Evolutionary conservation across 2,329 filamentous ascomycete genomes (phyloP).

Genomic region (Aspergillus clavatus): DNA sequence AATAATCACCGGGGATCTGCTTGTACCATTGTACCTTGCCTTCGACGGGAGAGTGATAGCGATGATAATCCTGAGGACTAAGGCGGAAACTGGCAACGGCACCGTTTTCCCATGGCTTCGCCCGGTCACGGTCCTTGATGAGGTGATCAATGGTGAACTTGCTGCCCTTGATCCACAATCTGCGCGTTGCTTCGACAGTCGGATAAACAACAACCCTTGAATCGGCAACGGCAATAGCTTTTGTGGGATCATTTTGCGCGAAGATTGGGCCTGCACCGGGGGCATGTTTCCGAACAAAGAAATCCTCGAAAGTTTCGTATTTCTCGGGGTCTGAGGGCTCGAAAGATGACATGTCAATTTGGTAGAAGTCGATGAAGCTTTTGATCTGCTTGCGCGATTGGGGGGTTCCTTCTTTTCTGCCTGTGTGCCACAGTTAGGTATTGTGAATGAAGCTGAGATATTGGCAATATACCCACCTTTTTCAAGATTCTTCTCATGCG

Average conservation of each 20-base stretch:
- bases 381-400: constrained; percentile 34
- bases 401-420: constrained; percentile 21
- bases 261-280: constrained; percentile 32
- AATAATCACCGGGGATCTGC: constrained; percentile 42
- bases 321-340: constrained; percentile 32
- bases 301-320: constrained; percentile 37
- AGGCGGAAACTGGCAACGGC: constrained; percentile 41
- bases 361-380: constrained; percentile 21
- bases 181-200: constrained; percentile 29
- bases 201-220: constrained; percentile 36
- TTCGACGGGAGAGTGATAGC: constrained; percentile 42
- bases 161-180: constrained; percentile 43
- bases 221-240: constrained; percentile 34
- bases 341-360: constrained; percentile 29
- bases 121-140: constrained; percentile 31
- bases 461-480: constrained; percentile 18
- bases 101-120: constrained; percentile 31
- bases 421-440: background rate
- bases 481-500: constrained; percentile 34
- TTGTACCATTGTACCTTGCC: constrained; percentile 37
- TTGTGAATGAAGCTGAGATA: too few relatives aligned
- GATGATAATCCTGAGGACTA: constrained; percentile 45
- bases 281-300: constrained; percentile 36
- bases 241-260: constrained; percentile 22
- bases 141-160: constrained; percentile 42